These are phyloP conservation scores for Areca catechu DNA, from an alignment of 176 grass and related monocot genomes.

Conservation along the genomic window DNA sequence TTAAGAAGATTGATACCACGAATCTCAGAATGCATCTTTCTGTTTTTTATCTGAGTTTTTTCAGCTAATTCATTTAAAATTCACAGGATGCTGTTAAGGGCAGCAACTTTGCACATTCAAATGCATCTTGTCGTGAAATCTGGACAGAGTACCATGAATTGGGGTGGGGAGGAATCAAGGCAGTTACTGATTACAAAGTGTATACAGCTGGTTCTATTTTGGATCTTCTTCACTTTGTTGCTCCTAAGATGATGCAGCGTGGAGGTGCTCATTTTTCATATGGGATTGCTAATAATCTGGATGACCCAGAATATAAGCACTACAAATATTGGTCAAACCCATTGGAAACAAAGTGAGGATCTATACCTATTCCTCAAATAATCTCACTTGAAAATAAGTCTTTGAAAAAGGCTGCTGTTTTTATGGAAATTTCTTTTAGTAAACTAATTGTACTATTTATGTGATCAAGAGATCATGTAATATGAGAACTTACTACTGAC, in stretches of 20 bases:
- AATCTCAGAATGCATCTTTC: too few species aligned
- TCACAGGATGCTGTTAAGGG: constrained; percentile 88
- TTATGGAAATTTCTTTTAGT: too few species aligned
- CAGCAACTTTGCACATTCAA: constrained; percentile 58
- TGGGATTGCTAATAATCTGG: constrained; percentile 89
- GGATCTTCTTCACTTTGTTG: constrained; percentile 89
- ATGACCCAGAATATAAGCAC: constrained; percentile 72
- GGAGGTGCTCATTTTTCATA: constrained; percentile 86
- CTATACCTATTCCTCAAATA: not conserved
- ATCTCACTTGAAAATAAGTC: too few species aligned
- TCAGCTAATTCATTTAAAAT: too few species aligned
- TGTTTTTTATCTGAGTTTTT: too few species aligned
- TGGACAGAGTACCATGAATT: constrained; percentile 98
- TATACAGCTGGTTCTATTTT: constrained; percentile 63
- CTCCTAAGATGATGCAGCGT: constrained; percentile 98
- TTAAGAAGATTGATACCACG: too few species aligned
- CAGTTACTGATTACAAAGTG: constrained; percentile 77
- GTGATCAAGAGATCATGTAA: too few species aligned
- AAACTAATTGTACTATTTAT: too few species aligned
- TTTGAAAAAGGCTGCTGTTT: too few species aligned
- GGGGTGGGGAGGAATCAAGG: constrained; percentile 88
- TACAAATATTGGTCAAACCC: constrained; percentile 99
- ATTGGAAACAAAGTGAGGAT: constrained; percentile 85
- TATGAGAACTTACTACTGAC: too few species aligned
- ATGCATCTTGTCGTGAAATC: constrained; percentile 72